A percentile compares a stretch with the other conserved stretches of the same genome.
phyloP scores from a whole-genome alignment of 805 yeast genomes.

The Yarrowia porcina region DNA sequence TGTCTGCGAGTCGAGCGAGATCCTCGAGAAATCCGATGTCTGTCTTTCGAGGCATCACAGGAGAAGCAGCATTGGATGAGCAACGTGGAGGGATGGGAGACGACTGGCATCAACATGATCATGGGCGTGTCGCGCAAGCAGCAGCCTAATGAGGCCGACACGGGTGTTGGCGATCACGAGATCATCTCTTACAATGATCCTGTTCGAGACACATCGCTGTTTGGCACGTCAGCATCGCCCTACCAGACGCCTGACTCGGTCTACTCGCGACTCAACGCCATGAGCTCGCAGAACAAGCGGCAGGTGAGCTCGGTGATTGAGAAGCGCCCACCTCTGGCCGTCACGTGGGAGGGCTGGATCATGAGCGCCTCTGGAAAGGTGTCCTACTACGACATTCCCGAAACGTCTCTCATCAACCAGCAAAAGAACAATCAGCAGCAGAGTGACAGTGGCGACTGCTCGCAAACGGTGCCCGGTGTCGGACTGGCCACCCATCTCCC shows the following conservation, averaged over 20 bases:
- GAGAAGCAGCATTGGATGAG: constrained; percentile 68
- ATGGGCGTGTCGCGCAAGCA: constrained; percentile 60
- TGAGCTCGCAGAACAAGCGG: constrained; percentile 10
- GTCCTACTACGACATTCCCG: constrained; percentile 56
- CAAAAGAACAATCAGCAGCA: not conserved
- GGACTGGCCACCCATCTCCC: constrained; percentile 31
- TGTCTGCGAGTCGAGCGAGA: constrained; percentile 91
- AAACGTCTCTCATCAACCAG: constrained; percentile 24
- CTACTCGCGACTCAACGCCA: constrained; percentile 19
- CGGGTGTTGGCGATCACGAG: constrained; percentile 1
- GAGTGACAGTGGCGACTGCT: constrained; percentile 8
- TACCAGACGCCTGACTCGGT: constrained; percentile 16
- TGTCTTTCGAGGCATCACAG: constrained; percentile 72
- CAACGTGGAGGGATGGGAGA: constrained; percentile 72
- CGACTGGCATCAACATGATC: constrained; percentile 71
- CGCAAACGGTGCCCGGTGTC: constrained; percentile 39
- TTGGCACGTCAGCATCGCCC: constrained; percentile 13
- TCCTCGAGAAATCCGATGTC: constrained; percentile 84
- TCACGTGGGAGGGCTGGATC: constrained; percentile 80
- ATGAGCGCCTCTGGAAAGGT: constrained; percentile 65
- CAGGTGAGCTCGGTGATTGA: constrained; percentile 7
- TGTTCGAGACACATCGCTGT: constrained; percentile 1
- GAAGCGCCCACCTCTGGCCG: constrained; percentile 39
- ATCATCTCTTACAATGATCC: constrained; percentile 17
- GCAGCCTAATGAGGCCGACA: constrained; percentile 6